Base-by-base conservation (phyloP, 805 yeast genomes). In the Monosporozyma aerobia region DNA sequence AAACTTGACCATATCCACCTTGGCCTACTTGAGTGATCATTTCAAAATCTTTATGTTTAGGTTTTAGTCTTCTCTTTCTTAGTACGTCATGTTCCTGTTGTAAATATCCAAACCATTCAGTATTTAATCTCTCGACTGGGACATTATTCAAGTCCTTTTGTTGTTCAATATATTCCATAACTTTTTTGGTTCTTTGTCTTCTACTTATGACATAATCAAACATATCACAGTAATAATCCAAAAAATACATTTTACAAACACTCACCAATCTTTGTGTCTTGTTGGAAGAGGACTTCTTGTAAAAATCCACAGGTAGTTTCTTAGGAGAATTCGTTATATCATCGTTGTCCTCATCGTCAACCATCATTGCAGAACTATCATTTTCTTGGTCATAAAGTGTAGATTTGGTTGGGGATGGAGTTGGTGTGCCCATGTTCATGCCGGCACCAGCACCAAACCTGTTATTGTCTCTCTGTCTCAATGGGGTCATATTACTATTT, bases 1-100 rank as follows among this genome's bases (percentile, higher is more conserved):
- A 94, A n/a, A 94, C 99, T 71, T 94, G 97, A 25, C 99, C 99
- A 65, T 94, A 94, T 3, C 99, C 99, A 64, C 99, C 99, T 73
- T 94, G 99, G 13, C 99, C 99, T 33, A 94, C 97, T 73, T 94
- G 99, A 1, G 99, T 94, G 59, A 94, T 85, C 75, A 92, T 87
- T 66, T 90, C 95, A 67, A 94, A 94, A 69, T 94, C 99, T 60
- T 90, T 90, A 65, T 90, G 94, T 67, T 85, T 87, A 37, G 97
- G 96, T 69, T 89, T 88, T 54, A 89, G 76, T 65, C 99, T 80
- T 64, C 97, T 80, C 67, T 89, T 89, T 59, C 99, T 80, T 61
- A 94, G 74, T 49, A 82, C 77, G 8, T 88, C 88, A 46, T 95
- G 77, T 69, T 94, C 99, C 52, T 92, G 79, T 11, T 92, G 88